These are phyloP conservation scores for Aspergillus haitiensis DNA, from an alignment of 495 filamentous ascomycete species.

Conservation along the genomic window DNA sequence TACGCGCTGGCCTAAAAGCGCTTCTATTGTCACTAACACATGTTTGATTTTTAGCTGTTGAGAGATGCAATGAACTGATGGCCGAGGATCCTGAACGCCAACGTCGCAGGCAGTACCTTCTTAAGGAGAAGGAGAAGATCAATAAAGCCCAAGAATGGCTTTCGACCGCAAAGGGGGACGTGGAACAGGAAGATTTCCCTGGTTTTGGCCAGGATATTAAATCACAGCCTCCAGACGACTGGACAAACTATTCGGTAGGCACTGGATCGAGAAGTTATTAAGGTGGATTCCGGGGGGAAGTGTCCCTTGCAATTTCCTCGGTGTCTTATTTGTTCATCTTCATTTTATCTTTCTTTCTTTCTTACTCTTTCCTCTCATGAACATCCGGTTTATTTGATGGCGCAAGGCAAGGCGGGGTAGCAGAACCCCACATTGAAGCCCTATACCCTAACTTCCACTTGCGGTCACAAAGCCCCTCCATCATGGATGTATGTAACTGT, in stretches of 20 bases:
- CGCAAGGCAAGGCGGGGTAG: slow-evolving; percentile 16
- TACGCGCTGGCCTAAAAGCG: too few relatives aligned
- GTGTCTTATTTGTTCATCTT: background rate
- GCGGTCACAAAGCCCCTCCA: background rate
- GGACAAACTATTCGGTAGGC: background rate
- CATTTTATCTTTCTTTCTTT: background rate
- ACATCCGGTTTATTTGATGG: background rate
- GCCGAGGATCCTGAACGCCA: slow-evolving; percentile 52
- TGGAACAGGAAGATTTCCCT: slow-evolving; percentile 10
- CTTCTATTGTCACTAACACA: background rate
- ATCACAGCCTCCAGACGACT: slow-evolving; percentile 17
- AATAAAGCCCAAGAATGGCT: slow-evolving; percentile 47
- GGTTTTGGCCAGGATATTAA: slow-evolving; percentile 14
- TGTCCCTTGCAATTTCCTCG: background rate
- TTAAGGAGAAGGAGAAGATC: slow-evolving; percentile 46
- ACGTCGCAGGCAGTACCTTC: slow-evolving; percentile 35
- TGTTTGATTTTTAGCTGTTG: slow-evolving; percentile 25
- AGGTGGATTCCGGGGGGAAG: background rate
- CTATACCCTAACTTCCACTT: slow-evolving; percentile 43
- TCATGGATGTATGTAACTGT: slow-evolving; percentile 4
- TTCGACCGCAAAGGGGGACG: slow-evolving; percentile 21
- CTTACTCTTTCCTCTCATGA: background rate
- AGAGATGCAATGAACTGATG: slow-evolving; percentile 47
- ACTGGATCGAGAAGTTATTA: background rate
- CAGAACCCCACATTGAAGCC: slow-evolving; percentile 37